Evolutionary conservation across 116 monocot species (phyloP), one percentile per base, ranked within the genome.

Genomic region (Zostera marina): DNA sequence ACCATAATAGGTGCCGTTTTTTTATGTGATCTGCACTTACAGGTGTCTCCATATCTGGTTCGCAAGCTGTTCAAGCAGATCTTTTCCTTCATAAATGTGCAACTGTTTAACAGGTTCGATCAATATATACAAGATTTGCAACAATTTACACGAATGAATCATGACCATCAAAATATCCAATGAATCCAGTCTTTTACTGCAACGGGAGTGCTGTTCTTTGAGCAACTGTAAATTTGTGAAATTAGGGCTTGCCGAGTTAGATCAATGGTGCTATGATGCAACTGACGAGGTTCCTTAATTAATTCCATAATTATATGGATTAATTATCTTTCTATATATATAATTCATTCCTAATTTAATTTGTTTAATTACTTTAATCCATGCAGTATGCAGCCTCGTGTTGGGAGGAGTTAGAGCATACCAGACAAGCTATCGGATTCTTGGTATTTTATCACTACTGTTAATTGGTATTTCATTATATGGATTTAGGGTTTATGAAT

Each of bases 321-420:
- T 26, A 11, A 8, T 19, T 63, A 11, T 10, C 21, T 52, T 26
- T 2, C 15, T 15, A 5, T 17, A 22, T 61, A n/a, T n/a, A n/a
- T n/a, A n/a, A n/a, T n/a, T n/a, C n/a, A n/a, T n/a, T n/a, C 22
- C 1, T 43, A 25, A 16, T 23, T 45, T 20, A 0, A 1, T 1
- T 14, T 38, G 7, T 20, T 58, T 41, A 13, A 19, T 17, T 1
- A 38, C 70, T 52, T 1, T 42, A 38, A 23, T 12, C 9, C 17
- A 8, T 41, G 54, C 93, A 93, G 93, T 93, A 84, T 75, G 74
- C 84, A 56, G 93, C 84, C 46, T 77, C 79, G 39, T 74, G 88
- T 8, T 93, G 88, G 93, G 93, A 88, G 56, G 93, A 93, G 44
- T 66, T 93, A 56, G 84, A 93, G 67, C 93, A 93, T 74, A 88